Evolutionary conservation across 805 yeast species (phyloP), one percentile per base, ranked within the genome.

Genomic region (Candida methanosorbosa): DNA sequence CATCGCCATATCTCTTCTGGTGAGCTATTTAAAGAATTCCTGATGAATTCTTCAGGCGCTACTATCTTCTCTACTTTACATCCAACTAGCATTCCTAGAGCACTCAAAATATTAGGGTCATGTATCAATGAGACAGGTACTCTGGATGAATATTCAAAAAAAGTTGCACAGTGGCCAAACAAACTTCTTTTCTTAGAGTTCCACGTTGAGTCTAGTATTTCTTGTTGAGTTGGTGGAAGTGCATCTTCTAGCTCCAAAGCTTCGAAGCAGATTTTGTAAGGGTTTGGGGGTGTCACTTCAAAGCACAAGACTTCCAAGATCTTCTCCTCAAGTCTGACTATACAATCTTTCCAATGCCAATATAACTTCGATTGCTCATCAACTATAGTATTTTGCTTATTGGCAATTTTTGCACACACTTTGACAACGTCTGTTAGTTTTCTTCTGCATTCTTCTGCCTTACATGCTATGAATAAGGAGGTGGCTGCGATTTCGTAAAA

Each of bases 401-500:
- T 62, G 0, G 78, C 75, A 5, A 64, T 59, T 31, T 59, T 58
- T 4, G 74, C 70, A 43, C 74, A 66, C 5, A 63, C 60, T n/a
- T 62, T 57, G 16, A 70, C 72, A 4, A 74, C 61, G 35, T 72
- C 77, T 27, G 64, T 50, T 20, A 73, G 48, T 26, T 64, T 50
- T 20, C 79, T 57, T 23, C 66, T 60, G 21, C 72, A 61, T 37
- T 73, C 80, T 35, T 72, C 76, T 7, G 71, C 63, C 39, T 73
- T 73, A 35, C 72, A 61, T 4, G 77, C 77, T 18, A 73, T 51
- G 42, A 73, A 73, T 14, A 74, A 42, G 21, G 70, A 52, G 3
- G 75, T 63, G 2, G 72, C 75, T 0, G 67, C 77, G 7, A 66
- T 56, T 38, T 74, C 75, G 41, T 65, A 74, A 34, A 65, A 64